Base-by-base conservation (phyloP, 768 basidiomycete genomes). In the Amanita exitialis region DNA sequence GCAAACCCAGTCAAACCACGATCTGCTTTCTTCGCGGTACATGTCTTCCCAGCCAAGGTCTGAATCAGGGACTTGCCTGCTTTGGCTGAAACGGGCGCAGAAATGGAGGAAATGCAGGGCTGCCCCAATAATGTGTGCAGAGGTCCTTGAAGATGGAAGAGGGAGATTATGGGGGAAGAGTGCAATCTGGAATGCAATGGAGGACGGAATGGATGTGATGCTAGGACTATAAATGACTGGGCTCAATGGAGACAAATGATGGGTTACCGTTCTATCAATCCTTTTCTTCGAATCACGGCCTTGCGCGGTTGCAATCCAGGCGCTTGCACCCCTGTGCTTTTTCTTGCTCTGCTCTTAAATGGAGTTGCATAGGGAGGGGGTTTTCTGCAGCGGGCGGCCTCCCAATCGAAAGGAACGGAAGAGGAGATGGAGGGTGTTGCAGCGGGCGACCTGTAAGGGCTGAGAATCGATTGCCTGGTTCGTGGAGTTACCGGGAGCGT, bases 401-500 rank as follows among this genome's bases (percentile, higher is more conserved):
- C 83, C 90, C 90, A 91, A 68, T 92, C 89, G 59, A 92, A 92
- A 0, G 89, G 85, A 7, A 75, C 65, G 6, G 84, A 83, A 1
- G 85, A 82, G 4, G 88, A 87, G 43, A 86, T 72, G 3, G 89
- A 90, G 3, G 86, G 81, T 0, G 83, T 81, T 1, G 76, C 66
- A 32, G 77, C 79, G 3, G 77, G 87, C 8, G 77, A 85, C 37
- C 82, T 71, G 63, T 80, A 64, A 58, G 73, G 58, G 55, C 75
- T 72, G 58, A 83, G 71, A 39, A 52, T 47, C 28, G 78, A 76
- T 56, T 62, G 68, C 62, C 61, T 76, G 67, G 59, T 71, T n/a
- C 64, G 66, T 5, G 78, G 75, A 2, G 74, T 75, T 4, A 67
- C 63, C 2, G 74, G 66, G 10, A 63, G 55, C 4, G 60, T 57